Base-by-base conservation (phyloP, 2,329 filamentous ascomycete genomes). In the Pseudogymnoascus sp. region DNA sequence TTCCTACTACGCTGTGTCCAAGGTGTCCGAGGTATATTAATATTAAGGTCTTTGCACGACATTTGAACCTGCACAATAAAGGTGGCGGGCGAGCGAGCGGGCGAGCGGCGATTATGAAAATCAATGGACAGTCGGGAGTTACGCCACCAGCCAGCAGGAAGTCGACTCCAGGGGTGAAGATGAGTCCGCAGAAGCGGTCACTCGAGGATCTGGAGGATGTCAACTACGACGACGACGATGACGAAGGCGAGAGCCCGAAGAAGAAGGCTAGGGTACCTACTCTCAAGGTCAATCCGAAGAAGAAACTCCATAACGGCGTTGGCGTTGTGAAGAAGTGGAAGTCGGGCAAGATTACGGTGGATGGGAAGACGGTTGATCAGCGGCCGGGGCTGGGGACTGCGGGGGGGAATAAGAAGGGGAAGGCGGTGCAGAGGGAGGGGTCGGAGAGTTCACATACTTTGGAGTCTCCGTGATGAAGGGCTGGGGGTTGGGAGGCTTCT, bases 121-220 rank as follows among this genome's bases (percentile, higher is more conserved):
- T 59, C 10, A 35, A 31, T 6, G 33, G 50, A 3, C 50, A 59
- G 14, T 31, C 26, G 6, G 50, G 50, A 7, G 26, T 59, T 6
- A 35, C 50, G n/a, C 50, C 50, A 11, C 26, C 26, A 3, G 16
- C 50, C 1, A 31, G 26, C 50, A 59, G 50, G 33, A 33, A 6
- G 19, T 59, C 50, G 26, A 59, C 50, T 59, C 50, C 50, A n/a
- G 14, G 5, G 12, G 26, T 35, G 12, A 35, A 59, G 19, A 4
- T 31, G 33, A 59, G 50, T 59, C 50, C 50, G 26, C 26, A 59
- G 50, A 59, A 59, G 50, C 50, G 50, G 26, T 31, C 26, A 72
- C 79, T 83, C 24, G 83, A 84, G 61, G 79, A 76, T 46, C 82
- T 83, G 65, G 79, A 81, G 62, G 75, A 79, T 66, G 81, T 83